Evolutionary conservation across 1,284 basidiomycete genomes (phyloP).

Genomic region (Boletus mariae): DNA sequence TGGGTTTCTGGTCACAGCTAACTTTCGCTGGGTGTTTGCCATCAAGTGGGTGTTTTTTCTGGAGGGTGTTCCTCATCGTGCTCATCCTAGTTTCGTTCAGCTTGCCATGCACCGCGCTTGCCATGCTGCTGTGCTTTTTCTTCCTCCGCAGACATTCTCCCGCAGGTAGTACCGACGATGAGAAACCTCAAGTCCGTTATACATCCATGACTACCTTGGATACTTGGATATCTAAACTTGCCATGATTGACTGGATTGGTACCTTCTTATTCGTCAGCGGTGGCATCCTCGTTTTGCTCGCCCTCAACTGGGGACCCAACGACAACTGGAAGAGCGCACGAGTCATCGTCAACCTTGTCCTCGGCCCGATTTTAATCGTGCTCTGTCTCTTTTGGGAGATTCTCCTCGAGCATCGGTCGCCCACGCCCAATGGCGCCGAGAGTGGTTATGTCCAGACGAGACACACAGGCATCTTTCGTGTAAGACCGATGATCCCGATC

Average conservation of each 20-base stretch:
- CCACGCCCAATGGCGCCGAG: background rate
- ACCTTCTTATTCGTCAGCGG: constrained; percentile 38
- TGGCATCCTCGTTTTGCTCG: constrained; percentile 38
- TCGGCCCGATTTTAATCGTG: constrained; percentile 38
- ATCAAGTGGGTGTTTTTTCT: constrained; percentile 40
- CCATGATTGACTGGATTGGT: constrained; percentile 46
- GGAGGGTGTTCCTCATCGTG: background rate
- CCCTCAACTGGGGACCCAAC: constrained; percentile 38
- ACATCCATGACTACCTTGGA: background rate
- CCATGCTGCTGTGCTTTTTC: constrained; percentile 40
- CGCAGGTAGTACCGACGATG: constrained; percentile 23
- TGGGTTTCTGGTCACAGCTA: constrained; percentile 38
- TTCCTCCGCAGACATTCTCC: constrained; percentile 36
- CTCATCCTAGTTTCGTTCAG: constrained; percentile 6
- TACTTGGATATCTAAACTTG: constrained; percentile 34
- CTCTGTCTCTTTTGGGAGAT: constrained; percentile 41
- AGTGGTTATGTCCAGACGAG: background rate
- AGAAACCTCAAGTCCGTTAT: constrained; percentile 10
- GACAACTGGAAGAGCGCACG: constrained; percentile 34
- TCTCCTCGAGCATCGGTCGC: constrained; percentile 32
- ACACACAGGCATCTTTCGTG: constrained; percentile 28
- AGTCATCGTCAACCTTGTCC: constrained; percentile 36
- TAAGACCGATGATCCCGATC: constrained; percentile 44
- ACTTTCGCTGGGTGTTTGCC: constrained; percentile 52
- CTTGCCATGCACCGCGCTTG: constrained; percentile 29